A percentile compares a stretch with the other conserved stretches of the same genome.
These are phyloP conservation scores for Azolla pinnata DNA, from an alignment of 75 land plant species.

Conservation along the genomic window DNA sequence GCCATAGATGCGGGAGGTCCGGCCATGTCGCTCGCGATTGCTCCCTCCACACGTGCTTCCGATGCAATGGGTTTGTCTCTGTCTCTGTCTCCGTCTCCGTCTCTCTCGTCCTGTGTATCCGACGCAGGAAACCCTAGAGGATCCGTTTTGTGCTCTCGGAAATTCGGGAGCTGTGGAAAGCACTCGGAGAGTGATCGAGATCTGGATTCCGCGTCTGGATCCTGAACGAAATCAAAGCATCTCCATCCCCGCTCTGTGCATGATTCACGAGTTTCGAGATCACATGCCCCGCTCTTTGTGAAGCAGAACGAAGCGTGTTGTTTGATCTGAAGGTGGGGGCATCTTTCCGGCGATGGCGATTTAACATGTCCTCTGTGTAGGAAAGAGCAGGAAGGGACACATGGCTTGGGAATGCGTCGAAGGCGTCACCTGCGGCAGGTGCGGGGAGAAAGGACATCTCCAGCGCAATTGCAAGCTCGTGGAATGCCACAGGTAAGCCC, in stretches of 20 bases:
- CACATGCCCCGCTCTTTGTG: neutral
- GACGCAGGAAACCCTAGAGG: no score
- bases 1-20: slow-evolving; percentile 11
- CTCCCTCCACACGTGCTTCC: slow-evolving; percentile 13
- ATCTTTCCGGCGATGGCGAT: neutral
- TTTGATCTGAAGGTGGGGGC: neutral
- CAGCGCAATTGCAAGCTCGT: slow-evolving; percentile 17
- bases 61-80: slow-evolving; percentile 15
- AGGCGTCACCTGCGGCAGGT: slow-evolving; percentile 16
- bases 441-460: slow-evolving; percentile 19
- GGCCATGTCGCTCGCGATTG: slow-evolving; percentile 15
- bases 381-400: slow-evolving; percentile 13
- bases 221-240: neutral
- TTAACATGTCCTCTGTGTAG: slow-evolving; percentile 1
- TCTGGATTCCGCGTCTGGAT: neutral
- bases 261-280: neutral
- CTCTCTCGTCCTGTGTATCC: neutral
- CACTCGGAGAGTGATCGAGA: neutral
- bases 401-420: slow-evolving; percentile 24
- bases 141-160: neutral
- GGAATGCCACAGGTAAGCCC: slow-evolving; percentile 15
- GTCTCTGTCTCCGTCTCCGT: neutral
- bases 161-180: neutral
- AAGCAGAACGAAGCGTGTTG: neutral
- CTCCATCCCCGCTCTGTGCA: neutral